These are phyloP conservation scores for Pseudocercospora musae DNA, from an alignment of 2,329 filamentous ascomycete species.

Conservation along the genomic window DNA sequence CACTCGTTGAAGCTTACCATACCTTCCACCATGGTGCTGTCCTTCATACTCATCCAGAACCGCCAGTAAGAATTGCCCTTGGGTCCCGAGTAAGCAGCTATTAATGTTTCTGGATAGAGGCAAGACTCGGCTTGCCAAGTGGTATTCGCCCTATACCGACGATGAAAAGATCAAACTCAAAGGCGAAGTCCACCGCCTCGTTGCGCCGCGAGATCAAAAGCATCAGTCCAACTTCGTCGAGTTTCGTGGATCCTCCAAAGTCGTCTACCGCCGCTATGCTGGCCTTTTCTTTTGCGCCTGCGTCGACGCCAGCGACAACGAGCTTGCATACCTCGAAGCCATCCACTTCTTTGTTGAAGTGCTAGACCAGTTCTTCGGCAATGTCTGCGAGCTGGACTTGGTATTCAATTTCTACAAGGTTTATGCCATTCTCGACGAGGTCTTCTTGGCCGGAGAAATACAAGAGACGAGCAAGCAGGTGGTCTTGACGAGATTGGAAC, in stretches of 20 bases:
- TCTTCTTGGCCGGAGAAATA: slow-evolving; percentile 95
- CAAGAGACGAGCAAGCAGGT: slow-evolving; percentile 99
- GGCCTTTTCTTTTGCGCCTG: slow-evolving; percentile 99
- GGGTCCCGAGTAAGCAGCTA: slow-evolving; percentile 11
- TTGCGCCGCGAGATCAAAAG: slow-evolving; percentile 96
- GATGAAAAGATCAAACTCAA: slow-evolving; percentile 99
- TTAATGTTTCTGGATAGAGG: slow-evolving; percentile 57
- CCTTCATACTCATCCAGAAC: slow-evolving; percentile 87
- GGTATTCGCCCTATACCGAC: slow-evolving; percentile 98
- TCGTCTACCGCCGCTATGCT: slow-evolving; percentile 95
- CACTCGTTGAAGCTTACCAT: not conserved
- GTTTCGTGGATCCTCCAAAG: slow-evolving; percentile 79
- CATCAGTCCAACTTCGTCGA: slow-evolving; percentile 99
- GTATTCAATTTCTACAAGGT: slow-evolving; percentile 76
- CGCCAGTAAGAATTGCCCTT: slow-evolving; percentile 59
- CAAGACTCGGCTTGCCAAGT: slow-evolving; percentile 97
- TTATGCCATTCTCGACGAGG: slow-evolving; percentile 97
- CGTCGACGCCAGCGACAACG: slow-evolving; percentile 98
- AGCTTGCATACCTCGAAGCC: slow-evolving; percentile 91
- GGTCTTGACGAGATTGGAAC: slow-evolving; percentile 87
- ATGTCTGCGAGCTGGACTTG: slow-evolving; percentile 96
- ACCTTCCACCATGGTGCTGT: slow-evolving; percentile 59
- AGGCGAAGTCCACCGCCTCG: slow-evolving; percentile 97
- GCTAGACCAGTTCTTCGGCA: slow-evolving; percentile 96
- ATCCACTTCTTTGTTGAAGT: slow-evolving; percentile 99